Percentiles rank a stretch among this genome's conserved stretches.
phyloP scores from a whole-genome alignment of 192 early-diverging fungal species.

The Rhizophagus prolifer region DNA sequence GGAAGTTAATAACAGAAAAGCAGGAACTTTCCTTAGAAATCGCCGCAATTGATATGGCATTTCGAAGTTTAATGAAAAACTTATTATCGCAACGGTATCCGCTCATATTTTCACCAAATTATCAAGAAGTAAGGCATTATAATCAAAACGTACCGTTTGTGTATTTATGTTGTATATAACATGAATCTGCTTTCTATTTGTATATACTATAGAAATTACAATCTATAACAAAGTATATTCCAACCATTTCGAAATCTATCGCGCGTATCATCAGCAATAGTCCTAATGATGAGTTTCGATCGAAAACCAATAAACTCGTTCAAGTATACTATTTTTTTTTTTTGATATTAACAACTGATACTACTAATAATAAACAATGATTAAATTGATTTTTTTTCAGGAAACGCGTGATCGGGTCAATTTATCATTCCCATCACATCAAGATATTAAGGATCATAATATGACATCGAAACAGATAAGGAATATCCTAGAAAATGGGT shows the following conservation, averaged over 20 bases:
- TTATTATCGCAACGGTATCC: conserved; percentile 19
- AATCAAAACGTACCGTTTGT: background rate
- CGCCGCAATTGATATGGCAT: conserved; percentile 20
- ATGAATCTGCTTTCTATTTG: background rate
- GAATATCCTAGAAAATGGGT: conserved; percentile 3
- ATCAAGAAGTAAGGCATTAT: conserved; percentile 8
- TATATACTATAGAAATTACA: conserved; percentile 16
- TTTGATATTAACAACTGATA: background rate
- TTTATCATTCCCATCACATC: background rate
- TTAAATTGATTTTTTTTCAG: background rate
- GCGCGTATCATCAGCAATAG: conserved; percentile 15
- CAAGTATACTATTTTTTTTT: conserved; percentile 4
- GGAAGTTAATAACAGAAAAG: background rate
- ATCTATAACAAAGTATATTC: conserved; percentile 10
- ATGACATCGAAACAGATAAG: background rate
- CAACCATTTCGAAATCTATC: conserved; percentile 22
- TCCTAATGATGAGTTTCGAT: conserved; percentile 13
- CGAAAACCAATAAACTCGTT: background rate
- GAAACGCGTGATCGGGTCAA: background rate
- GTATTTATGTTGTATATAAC: background rate
- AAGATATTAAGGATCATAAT: background rate
- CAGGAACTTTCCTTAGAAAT: conserved; percentile 12
- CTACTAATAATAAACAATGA: background rate
- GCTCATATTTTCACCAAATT: conserved; percentile 14
- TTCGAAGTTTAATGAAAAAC: conserved; percentile 22